phyloP scores from a whole-genome alignment of 2,329 filamentous ascomycete genomes.

The Ceratocystis cacaofunesta region DNA sequence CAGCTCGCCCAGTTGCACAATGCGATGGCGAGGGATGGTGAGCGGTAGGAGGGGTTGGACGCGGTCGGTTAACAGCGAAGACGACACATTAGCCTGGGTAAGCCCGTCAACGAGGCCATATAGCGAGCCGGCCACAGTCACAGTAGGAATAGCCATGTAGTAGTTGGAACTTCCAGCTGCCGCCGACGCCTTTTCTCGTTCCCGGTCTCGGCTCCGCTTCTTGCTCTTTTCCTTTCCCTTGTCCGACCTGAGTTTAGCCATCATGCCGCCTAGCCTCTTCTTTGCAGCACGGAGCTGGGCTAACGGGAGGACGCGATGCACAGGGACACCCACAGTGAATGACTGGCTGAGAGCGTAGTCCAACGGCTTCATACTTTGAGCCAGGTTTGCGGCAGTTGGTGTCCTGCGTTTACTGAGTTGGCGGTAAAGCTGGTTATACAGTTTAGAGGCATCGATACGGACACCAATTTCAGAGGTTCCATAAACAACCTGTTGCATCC shows the following conservation, averaged over 20 bases:
- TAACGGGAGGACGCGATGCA: slow-evolving; percentile 22
- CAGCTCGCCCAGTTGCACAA: slow-evolving; percentile 27
- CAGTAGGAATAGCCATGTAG: slow-evolving; percentile 22
- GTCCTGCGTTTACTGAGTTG: background rate
- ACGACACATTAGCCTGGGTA: slow-evolving; percentile 21
- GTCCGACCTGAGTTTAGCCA: background rate
- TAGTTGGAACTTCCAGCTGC: slow-evolving; percentile 6
- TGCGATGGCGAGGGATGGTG: slow-evolving; percentile 25
- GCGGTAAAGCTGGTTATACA: slow-evolving; percentile 11
- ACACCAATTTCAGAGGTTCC: slow-evolving; percentile 25
- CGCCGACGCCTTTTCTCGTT: slow-evolving; percentile 1
- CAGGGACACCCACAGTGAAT: slow-evolving; percentile 25
- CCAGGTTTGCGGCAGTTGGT: background rate
- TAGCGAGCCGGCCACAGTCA: slow-evolving; percentile 28
- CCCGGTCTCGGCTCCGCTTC: slow-evolving; percentile 8
- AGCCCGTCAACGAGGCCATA: slow-evolving; percentile 27
- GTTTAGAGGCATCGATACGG: slow-evolving; percentile 24
- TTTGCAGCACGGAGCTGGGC: slow-evolving; percentile 19
- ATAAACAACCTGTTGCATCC: slow-evolving; percentile 18
- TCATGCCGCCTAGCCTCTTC: slow-evolving; percentile 6
- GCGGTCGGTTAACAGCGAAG: slow-evolving; percentile 25
- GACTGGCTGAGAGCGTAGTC: slow-evolving; percentile 30
- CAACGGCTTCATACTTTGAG: slow-evolving; percentile 21
- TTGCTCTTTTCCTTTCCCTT: slow-evolving; percentile 16
- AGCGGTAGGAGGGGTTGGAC: slow-evolving; percentile 28